Evolutionary conservation across 768 basidiomycete species (phyloP), one percentile per base, ranked within the genome.

Genomic region (Porpolomopsis calyptriformis): DNA sequence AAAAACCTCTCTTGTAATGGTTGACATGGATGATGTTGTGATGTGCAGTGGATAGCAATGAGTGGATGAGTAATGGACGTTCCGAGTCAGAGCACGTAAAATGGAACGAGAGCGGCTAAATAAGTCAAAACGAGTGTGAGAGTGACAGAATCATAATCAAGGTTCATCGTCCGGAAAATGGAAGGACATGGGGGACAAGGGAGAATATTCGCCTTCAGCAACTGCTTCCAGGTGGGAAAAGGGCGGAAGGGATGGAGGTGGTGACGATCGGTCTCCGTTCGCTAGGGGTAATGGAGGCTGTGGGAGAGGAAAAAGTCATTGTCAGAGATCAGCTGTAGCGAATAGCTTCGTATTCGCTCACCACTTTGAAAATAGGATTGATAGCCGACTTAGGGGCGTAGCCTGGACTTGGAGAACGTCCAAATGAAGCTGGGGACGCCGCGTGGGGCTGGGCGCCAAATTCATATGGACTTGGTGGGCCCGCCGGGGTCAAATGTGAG

Each of bases 321-420:
- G 53, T 51, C 50, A 59, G 66, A 58, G 67, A 58, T 59, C 61
- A 60, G 62, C 57, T 54, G 52, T 47, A 66, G 57, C 54, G 59
- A 64, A 64, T 62, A 60, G 65, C 57, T 63, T 14, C n/a, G 20
- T 57, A 51, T 66, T n/a, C 64, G 78, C 87, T 71, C 67, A 89
- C 87, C 70, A 90, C 86, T 76, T 85, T 82, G 72, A 90, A 90
- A 60, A 89, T 88, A 23, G 87, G 85, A 62, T 90, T 87, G 57
- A 88, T 85, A 26, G 71, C 74, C 38, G 80, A 76, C 58, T 80
- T 81, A 29, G 84, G 71, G 12, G 74, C 76, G 44, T 72, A 64
- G 39, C 72, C 71, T 27, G 82, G 74, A 53, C 76, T 78, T 42
- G 81, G 74, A 14, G 81, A 77, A 55, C 77, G 74, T 39, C 74